Conservation (phyloP, 352 stramenopile genomes). For the Stramenopiles sp. region DNA sequence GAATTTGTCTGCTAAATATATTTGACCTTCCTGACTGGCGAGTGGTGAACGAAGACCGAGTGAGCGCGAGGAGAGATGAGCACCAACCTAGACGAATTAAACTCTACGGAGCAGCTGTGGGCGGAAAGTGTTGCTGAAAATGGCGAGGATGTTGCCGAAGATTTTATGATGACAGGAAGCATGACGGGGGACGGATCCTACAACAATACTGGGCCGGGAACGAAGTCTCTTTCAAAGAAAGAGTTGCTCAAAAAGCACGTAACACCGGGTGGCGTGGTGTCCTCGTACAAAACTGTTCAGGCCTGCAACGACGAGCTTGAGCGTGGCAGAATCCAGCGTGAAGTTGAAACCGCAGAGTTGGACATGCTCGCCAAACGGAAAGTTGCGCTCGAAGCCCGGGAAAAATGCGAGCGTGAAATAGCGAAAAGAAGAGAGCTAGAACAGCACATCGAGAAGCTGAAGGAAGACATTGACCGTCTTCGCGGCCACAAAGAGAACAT, state of each 20-base stretch:
- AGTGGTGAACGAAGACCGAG: no score
- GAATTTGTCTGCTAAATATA: no score
- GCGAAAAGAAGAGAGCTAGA: not conserved
- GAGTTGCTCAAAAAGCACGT: not conserved
- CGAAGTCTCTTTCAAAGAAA: not conserved
- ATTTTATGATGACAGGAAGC: not conserved
- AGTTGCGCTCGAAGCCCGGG: not conserved
- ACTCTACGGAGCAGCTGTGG: not conserved
- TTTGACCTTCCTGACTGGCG: no score
- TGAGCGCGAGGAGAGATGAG: no score
- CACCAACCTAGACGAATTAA: no score
- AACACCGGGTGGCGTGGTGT: not conserved
- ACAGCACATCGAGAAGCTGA: not conserved
- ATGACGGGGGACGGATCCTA: not conserved
- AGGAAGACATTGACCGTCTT: not conserved
- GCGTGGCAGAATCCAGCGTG: not conserved
- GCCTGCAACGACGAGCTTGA: not conserved
- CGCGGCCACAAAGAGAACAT: not conserved
- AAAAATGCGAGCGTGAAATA: not conserved
- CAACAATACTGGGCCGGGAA: not conserved
- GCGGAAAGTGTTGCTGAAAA: not conserved
- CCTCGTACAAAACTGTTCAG: not conserved
- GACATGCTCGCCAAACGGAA: not conserved
- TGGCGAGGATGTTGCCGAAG: not conserved
- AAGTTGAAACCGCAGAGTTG: not conserved